Conservation (phyloP, 176 grass and related monocot genomes). For the Musa beccarii region DNA sequence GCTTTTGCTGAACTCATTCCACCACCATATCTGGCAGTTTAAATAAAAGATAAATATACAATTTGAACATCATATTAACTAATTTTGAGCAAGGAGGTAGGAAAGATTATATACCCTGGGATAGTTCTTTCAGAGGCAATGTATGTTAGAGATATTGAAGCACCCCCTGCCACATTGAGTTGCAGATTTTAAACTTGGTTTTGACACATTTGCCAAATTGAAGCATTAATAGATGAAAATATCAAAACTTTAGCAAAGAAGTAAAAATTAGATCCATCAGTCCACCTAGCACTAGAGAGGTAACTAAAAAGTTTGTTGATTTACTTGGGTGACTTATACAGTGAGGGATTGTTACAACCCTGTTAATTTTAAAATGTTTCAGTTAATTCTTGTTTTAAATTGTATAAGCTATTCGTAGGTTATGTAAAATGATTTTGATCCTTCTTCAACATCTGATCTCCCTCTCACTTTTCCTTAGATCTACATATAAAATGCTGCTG, state of each 20-base stretch:
- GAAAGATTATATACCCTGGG: conserved; percentile 59
- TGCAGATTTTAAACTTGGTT: not conserved
- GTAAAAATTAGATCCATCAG: not conserved
- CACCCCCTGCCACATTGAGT: conserved; percentile 47
- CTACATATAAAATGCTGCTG: too few relatives aligned
- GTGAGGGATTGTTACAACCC: too few relatives aligned
- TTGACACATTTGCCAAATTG: not conserved
- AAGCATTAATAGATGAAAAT: not conserved
- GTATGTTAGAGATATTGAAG: conserved; percentile 80
- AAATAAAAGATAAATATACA: conserved; percentile 14
- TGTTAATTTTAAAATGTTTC: too few relatives aligned
- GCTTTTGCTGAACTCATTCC: conserved; percentile 95
- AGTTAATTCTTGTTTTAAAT: too few relatives aligned
- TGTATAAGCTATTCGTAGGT: too few relatives aligned
- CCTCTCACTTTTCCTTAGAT: too few relatives aligned
- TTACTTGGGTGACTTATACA: too few relatives aligned
- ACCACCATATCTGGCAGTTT: conserved; percentile 57
- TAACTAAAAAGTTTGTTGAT: too few relatives aligned
- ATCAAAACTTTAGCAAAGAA: not conserved
- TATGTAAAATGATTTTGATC: too few relatives aligned
- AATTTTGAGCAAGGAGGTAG: not conserved
- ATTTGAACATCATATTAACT: not conserved
- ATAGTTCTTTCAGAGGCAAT: conserved; percentile 91
- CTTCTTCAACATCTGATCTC: too few relatives aligned
- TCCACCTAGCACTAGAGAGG: not conserved